phyloP scores from a whole-genome alignment of 2,329 filamentous ascomycete genomes.

The Domatiomyces globalis region DNA sequence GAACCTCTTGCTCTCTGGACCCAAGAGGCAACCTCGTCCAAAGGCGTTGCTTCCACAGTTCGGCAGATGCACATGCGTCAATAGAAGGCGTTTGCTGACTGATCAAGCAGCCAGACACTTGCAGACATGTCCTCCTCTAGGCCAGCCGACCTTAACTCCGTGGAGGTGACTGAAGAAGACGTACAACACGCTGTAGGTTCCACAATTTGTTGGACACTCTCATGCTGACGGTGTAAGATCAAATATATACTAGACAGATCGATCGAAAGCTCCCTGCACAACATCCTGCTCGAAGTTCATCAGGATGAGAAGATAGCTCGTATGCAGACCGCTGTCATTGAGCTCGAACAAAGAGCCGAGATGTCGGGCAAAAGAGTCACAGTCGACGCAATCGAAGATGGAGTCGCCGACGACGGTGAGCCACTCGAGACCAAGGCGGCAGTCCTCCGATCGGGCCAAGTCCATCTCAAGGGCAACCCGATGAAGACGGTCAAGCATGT shows the following conservation, averaged over 20 bases:
- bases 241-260: constrained; percentile 41
- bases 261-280: constrained; percentile 46
- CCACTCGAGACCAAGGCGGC: constrained; percentile 37
- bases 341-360: constrained; percentile 31
- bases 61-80: neutral
- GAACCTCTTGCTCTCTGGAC: too few relatives aligned
- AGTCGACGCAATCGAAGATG: constrained; percentile 24
- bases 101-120: neutral
- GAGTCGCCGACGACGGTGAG: constrained; percentile 19
- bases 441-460: constrained; percentile 38
- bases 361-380: constrained; percentile 10
- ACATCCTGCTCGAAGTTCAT: constrained; percentile 44
- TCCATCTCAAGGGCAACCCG: constrained; percentile 40
- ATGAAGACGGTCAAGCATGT: constrained; percentile 46
- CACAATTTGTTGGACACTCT: neutral
- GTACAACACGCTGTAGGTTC: constrained; percentile 10
- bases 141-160: constrained; percentile 4
- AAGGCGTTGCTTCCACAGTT: neutral
- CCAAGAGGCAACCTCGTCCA: too few relatives aligned
- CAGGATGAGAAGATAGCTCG: constrained; percentile 47
- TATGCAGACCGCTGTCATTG: constrained; percentile 38
- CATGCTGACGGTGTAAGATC: constrained; percentile 7
- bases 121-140: constrained; percentile 7
- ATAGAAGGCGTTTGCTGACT: constrained; percentile 1
- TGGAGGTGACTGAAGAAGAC: constrained; percentile 6